Evolutionary conservation across 116 monocot species (phyloP).

Genomic region (Posidonia oceanica): DNA sequence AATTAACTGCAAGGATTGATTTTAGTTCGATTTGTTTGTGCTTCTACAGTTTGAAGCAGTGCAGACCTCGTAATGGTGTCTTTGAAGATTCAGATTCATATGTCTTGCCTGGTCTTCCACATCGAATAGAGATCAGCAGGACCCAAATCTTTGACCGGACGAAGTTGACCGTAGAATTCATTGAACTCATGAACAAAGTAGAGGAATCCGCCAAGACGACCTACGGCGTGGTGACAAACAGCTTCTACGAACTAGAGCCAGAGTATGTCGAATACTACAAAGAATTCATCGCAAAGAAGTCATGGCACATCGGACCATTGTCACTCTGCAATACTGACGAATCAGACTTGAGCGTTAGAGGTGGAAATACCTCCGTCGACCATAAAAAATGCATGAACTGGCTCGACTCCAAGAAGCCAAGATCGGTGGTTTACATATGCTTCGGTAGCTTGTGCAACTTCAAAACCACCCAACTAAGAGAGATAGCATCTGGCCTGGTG

Average conservation of each 20-base stretch:
- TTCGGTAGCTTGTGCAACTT: slow-evolving; percentile 10
- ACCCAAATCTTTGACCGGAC: not conserved
- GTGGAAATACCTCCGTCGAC: not conserved
- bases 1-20: too few relatives aligned
- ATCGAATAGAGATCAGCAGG: not conserved
- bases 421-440: slow-evolving; percentile 16
- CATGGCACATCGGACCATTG: slow-evolving; percentile 13
- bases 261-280: not conserved
- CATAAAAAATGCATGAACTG: not conserved
- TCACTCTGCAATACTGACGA: not conserved
- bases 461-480: not conserved
- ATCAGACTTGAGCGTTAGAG: not conserved
- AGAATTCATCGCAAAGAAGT: not conserved
- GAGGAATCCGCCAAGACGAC: not conserved
- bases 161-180: too few relatives aligned
- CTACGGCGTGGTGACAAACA: slow-evolving; percentile 9
- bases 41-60: too few relatives aligned
- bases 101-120: slow-evolving; percentile 1
- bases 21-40: too few relatives aligned
- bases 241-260: slow-evolving; percentile 12
- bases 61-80: too few relatives aligned
- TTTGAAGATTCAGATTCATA: not conserved
- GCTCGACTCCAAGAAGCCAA: slow-evolving; percentile 6
- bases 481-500: slow-evolving; percentile 13
- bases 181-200: not conserved